phyloP scores from a whole-genome alignment of 2,329 filamentous ascomycete species.

The Fusarium humuli region DNA sequence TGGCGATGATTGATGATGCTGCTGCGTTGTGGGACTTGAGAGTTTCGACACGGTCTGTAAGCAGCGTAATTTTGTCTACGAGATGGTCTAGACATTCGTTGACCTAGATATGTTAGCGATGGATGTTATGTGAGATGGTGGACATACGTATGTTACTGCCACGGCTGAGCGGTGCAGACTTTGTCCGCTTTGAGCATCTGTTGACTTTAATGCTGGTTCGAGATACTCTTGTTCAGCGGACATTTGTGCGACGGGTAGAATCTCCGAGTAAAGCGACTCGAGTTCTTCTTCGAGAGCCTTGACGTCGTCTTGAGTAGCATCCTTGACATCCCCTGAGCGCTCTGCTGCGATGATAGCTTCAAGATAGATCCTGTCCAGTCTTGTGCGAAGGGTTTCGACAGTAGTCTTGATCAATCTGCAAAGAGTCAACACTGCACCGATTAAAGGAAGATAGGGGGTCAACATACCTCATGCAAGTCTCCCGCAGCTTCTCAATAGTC shows the following conservation, averaged over 20 bases:
- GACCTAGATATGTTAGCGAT: constrained; percentile 55
- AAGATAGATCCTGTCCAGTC: constrained; percentile 67
- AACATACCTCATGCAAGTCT: constrained; percentile 63
- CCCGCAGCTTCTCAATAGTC: constrained; percentile 68
- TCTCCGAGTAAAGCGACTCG: constrained; percentile 76
- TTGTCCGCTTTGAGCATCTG: constrained; percentile 58
- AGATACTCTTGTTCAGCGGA: constrained; percentile 75
- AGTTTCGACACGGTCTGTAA: constrained; percentile 57
- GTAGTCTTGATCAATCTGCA: constrained; percentile 66
- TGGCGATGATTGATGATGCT: constrained; percentile 54
- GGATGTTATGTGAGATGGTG: rapidly evolving
- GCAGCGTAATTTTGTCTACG: constrained; percentile 58
- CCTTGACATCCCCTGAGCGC: constrained; percentile 43
- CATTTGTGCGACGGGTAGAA: constrained; percentile 77
- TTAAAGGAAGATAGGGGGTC: too few relatives aligned
- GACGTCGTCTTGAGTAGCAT: constrained; percentile 56
- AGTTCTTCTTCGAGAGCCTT: constrained; percentile 71
- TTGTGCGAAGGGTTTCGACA: constrained; percentile 66
- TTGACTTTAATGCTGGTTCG: constrained; percentile 66
- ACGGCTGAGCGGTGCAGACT: constrained; percentile 58
- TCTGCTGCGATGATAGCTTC: constrained; percentile 55
- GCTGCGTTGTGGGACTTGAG: constrained; percentile 60
- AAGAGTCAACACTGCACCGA: too few relatives aligned
- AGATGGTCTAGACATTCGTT: constrained; percentile 65
- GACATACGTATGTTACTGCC: constrained; percentile 64